These are phyloP conservation scores for Solanum bukasovii DNA, from an alignment of 257 asterid genomes.

Conservation along the genomic window DNA sequence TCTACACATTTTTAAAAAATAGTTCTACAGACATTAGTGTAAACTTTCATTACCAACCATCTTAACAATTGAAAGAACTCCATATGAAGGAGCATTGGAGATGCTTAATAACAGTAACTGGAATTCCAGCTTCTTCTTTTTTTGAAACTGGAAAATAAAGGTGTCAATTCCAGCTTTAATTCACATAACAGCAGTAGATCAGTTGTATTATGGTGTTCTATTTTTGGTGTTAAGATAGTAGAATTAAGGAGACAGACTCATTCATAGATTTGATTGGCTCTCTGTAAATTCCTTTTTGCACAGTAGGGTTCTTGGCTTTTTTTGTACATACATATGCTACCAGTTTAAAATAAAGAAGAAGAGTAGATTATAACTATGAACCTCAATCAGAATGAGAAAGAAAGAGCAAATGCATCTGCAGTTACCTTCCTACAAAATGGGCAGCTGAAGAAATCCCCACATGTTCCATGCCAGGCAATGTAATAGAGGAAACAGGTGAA, in stretches of 20 bases:
- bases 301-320: neutral
- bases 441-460: constrained; percentile 63
- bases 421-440: constrained; percentile 92
- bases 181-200: neutral
- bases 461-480: constrained; percentile 27
- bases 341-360: neutral
- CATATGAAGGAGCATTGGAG: neutral
- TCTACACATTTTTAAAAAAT: neutral
- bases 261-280: neutral
- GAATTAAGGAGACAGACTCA: neutral
- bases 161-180: neutral
- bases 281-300: neutral
- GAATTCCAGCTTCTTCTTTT: neutral
- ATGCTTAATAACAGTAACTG: neutral
- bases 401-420: neutral
- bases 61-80: neutral
- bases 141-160: neutral
- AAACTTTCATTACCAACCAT: neutral
- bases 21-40: neutral
- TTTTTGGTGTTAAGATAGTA: neutral
- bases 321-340: neutral
- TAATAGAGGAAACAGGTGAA: constrained; percentile 19
- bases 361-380: neutral
- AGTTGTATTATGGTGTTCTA: neutral
- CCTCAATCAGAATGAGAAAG: neutral